Conservation (phyloP, 23 red algal genomes). For the Gracilaria caudata region DNA sequence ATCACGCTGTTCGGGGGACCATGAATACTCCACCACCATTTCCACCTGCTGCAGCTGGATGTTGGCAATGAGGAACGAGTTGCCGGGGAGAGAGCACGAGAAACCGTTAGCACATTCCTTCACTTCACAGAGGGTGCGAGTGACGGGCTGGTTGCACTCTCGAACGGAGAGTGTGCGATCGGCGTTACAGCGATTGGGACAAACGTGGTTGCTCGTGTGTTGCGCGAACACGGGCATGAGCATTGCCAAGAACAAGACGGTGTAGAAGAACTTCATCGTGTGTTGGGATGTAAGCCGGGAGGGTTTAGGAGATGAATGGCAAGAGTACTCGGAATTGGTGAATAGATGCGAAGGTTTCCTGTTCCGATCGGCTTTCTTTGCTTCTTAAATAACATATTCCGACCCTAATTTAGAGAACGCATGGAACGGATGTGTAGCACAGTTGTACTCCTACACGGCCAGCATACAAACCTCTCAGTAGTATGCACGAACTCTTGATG, state of each 20-base stretch:
- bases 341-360: no score
- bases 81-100: background rate
- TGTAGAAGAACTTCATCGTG: background rate
- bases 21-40: background rate
- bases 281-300: no score
- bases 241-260: background rate
- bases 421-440: no score
- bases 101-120: background rate
- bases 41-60: background rate
- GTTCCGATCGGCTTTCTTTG: no score
- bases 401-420: no score
- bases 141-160: background rate
- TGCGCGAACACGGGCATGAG: background rate
- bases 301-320: no score
- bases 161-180: background rate
- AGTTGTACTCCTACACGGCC: no score
- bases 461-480: no score
- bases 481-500: no score
- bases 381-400: no score
- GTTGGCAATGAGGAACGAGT: background rate
- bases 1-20: constrained; percentile 10
- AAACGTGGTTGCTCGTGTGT: background rate
- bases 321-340: no score
- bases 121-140: background rate
- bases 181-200: background rate